These are phyloP conservation scores for Sclerospora graminicola DNA, from an alignment of 352 stramenopile genomes.

Conservation along the genomic window DNA sequence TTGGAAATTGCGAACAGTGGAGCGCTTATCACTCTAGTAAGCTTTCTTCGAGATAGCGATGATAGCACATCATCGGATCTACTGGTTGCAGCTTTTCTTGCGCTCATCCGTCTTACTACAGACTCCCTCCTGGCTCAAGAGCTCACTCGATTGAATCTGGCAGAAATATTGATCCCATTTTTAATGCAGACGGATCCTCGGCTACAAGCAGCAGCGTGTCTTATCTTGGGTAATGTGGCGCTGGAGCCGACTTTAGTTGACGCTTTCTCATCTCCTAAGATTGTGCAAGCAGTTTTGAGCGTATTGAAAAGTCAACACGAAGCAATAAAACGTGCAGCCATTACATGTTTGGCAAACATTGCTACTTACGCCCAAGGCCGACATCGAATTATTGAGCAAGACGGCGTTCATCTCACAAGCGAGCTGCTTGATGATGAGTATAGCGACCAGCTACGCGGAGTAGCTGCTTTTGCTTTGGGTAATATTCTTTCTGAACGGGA, in stretches of 20 bases:
- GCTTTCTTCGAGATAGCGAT: constrained; percentile 41
- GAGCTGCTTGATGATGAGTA: constrained; percentile 38
- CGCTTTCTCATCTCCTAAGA: constrained; percentile 19
- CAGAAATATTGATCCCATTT: constrained; percentile 31
- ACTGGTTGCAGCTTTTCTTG: constrained; percentile 50
- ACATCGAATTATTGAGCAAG: constrained; percentile 33
- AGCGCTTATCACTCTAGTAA: constrained; percentile 30
- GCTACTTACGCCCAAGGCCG: constrained; percentile 29
- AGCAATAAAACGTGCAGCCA: constrained; percentile 43
- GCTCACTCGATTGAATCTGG: constrained; percentile 38
- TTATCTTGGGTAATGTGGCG: constrained; percentile 55
- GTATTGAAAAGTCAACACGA: constrained; percentile 45
- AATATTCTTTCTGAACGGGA: constrained; percentile 56
- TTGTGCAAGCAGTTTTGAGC: constrained; percentile 33
- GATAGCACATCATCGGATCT: constrained; percentile 34
- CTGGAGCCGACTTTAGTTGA: constrained; percentile 25
- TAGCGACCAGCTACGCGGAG: constrained; percentile 45
- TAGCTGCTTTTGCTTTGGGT: constrained; percentile 50
- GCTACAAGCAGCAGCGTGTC: constrained; percentile 49
- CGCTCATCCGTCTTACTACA: constrained; percentile 48
- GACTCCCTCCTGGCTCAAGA: constrained; percentile 43
- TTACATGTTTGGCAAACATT: constrained; percentile 46
- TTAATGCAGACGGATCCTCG: constrained; percentile 35
- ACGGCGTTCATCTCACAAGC: constrained; percentile 32
- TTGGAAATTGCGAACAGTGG: constrained; percentile 51